Conservation (phyloP, 140 eudicot genomes). For the Artemisia princeps region DNA sequence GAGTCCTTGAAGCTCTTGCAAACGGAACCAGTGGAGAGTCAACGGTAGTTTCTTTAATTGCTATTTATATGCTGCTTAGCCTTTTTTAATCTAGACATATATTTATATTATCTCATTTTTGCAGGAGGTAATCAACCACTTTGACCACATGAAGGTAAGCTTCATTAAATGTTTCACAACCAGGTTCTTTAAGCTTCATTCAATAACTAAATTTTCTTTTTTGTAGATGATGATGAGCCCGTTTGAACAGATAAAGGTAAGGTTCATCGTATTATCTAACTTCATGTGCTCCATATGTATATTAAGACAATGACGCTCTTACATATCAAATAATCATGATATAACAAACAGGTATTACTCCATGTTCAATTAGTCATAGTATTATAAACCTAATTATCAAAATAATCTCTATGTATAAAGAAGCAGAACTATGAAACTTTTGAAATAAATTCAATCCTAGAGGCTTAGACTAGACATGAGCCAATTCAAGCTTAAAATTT, state of each 20-base stretch:
- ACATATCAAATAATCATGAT: background rate
- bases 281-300: background rate
- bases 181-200: constrained; percentile 1
- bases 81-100: constrained; percentile 15
- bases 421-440: no score
- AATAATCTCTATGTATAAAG: no score
- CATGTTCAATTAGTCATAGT: no score
- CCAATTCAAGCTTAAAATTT: no score
- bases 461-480: no score
- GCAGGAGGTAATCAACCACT: constrained; percentile 57
- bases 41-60: constrained; percentile 33
- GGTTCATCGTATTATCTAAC: constrained; percentile 1
- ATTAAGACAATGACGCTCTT: background rate
- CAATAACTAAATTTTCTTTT: constrained; percentile 16
- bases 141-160: constrained; percentile 61
- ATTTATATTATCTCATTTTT: constrained; percentile 12
- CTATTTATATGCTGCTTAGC: constrained; percentile 4
- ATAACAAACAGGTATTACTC: no score
- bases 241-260: constrained; percentile 36
- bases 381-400: no score
- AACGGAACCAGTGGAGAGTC: constrained; percentile 60
- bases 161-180: constrained; percentile 11
- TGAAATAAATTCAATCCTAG: no score
- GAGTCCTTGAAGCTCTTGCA: constrained; percentile 85
- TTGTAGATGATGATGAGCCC: constrained; percentile 41